These are phyloP conservation scores for Penicillium paradoxum DNA, from an alignment of 495 filamentous ascomycete species.

Conservation along the genomic window DNA sequence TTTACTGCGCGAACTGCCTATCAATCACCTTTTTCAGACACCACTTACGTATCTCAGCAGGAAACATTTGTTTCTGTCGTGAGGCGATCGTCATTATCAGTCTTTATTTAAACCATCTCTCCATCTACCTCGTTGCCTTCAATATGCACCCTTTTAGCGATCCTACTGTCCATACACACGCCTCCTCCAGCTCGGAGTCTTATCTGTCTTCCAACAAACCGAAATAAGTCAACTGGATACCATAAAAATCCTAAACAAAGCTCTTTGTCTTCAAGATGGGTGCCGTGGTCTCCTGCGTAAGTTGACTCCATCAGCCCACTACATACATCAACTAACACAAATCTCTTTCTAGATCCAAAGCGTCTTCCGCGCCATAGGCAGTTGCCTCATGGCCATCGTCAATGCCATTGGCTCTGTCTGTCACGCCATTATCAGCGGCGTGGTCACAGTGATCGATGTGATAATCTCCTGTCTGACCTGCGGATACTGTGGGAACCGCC, in stretches of 20 bases:
- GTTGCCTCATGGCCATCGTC: slow-evolving; percentile 77
- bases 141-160: slow-evolving; percentile 35
- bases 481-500: slow-evolving; percentile 49
- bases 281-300: slow-evolving; percentile 92
- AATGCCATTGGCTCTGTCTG: slow-evolving; percentile 73
- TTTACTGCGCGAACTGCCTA: slow-evolving; percentile 1
- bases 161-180: slow-evolving; percentile 27
- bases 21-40: slow-evolving; percentile 2
- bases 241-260: neutral
- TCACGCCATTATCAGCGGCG: slow-evolving; percentile 74
- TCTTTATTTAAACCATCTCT: slow-evolving; percentile 11
- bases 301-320: slow-evolving; percentile 34
- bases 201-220: slow-evolving; percentile 17
- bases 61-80: neutral
- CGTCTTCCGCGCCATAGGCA: slow-evolving; percentile 80
- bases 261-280: slow-evolving; percentile 62
- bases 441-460: slow-evolving; percentile 74
- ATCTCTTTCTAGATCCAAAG: slow-evolving; percentile 56
- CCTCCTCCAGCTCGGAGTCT: slow-evolving; percentile 26
- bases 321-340: slow-evolving; percentile 16
- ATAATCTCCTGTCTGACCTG: slow-evolving; percentile 86
- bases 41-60: slow-evolving; percentile 6
- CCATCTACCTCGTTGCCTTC: neutral
- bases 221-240: slow-evolving; percentile 11
- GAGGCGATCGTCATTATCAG: neutral